phyloP scores from a whole-genome alignment of 2,329 filamentous ascomycete genomes.

The Venturia nashicola region DNA sequence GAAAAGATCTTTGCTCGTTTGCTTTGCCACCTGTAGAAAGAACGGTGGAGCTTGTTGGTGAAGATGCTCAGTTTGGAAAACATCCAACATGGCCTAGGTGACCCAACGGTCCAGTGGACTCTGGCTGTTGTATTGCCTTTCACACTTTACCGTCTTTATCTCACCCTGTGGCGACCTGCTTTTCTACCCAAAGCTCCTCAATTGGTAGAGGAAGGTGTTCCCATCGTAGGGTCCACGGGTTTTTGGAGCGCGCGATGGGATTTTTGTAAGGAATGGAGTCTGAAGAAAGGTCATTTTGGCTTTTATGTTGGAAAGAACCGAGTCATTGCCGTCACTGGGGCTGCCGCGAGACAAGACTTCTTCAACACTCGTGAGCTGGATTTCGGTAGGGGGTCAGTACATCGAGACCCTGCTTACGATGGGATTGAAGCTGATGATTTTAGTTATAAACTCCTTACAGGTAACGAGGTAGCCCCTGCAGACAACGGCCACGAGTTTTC shows the following conservation, averaged over 20 bases:
- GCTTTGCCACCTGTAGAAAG: not conserved
- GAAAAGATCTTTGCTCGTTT: not conserved
- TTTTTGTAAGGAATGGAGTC: slow-evolving; percentile 23
- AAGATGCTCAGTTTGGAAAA: not conserved
- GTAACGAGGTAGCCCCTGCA: slow-evolving; percentile 13
- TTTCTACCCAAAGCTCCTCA: not conserved
- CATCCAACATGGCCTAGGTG: not conserved
- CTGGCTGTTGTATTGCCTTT: not conserved
- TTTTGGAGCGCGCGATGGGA: slow-evolving; percentile 5
- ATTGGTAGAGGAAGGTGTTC: not conserved
- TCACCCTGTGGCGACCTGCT: not conserved
- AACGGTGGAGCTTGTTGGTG: not conserved
- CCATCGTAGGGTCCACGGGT: not conserved
- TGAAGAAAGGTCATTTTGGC: slow-evolving; percentile 31
- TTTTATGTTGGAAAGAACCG: slow-evolving; percentile 36
- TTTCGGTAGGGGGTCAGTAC: slow-evolving; percentile 33
- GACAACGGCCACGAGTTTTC: slow-evolving; percentile 12
- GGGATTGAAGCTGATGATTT: not conserved
- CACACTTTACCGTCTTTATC: not conserved
- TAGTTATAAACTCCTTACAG: slow-evolving; percentile 20
- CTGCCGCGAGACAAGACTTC: slow-evolving; percentile 30
- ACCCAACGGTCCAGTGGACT: not conserved
- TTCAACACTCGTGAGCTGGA: slow-evolving; percentile 34
- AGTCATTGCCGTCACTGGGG: slow-evolving; percentile 34
- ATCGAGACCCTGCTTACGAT: slow-evolving; percentile 18